Evolutionary conservation across 768 basidiomycete genomes (phyloP).

Genomic region (Tricholoma flavovirens): DNA sequence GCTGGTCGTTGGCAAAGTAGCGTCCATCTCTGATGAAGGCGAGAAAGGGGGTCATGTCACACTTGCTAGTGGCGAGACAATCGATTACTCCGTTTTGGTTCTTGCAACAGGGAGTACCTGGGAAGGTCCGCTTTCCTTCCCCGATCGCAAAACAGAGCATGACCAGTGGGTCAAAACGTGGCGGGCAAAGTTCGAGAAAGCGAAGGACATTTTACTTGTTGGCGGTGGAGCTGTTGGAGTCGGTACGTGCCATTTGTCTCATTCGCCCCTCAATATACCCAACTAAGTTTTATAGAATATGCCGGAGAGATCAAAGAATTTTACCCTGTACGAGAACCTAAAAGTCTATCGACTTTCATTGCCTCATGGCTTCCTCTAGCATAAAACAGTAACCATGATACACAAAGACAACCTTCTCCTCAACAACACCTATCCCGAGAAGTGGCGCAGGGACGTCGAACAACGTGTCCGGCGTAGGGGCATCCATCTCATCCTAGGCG

Average conservation of each 20-base stretch:
- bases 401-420: conserved; percentile 50
- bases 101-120: conserved; percentile 55
- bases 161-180: conserved; percentile 21
- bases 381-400: conserved; percentile 53
- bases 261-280: not conserved
- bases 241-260: conserved; percentile 23
- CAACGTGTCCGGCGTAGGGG: conserved; percentile 36
- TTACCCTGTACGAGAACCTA: conserved; percentile 27
- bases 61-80: conserved; percentile 41
- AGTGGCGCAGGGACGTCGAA: conserved; percentile 45
- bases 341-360: conserved; percentile 10
- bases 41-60: conserved; percentile 40
- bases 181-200: conserved; percentile 29
- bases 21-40: conserved; percentile 23
- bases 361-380: conserved; percentile 23
- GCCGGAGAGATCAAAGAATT: conserved; percentile 39
- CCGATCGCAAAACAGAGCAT: conserved; percentile 25
- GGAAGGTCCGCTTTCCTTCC: conserved; percentile 44
- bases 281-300: conserved; percentile 25
- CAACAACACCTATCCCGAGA: conserved; percentile 48
- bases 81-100: conserved; percentile 52
- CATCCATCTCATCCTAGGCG: conserved; percentile 46
- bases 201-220: conserved; percentile 43
- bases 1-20: conserved; percentile 36
- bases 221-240: conserved; percentile 56